Base-by-base conservation (phyloP, 176 grass and related monocot species). In the Aegilops longissima region DNA sequence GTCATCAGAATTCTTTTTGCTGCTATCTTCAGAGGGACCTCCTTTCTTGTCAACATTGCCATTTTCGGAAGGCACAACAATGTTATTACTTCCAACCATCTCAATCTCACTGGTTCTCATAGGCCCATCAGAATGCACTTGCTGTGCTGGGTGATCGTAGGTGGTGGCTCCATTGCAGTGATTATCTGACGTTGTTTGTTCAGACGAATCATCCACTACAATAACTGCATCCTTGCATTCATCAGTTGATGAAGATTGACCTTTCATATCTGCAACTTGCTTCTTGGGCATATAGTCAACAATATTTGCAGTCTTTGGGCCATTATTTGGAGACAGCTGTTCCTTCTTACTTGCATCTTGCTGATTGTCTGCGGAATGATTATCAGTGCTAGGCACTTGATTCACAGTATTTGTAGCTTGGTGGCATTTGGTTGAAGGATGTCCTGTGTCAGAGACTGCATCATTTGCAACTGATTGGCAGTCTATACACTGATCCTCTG, bases 401-500 rank as follows among this genome's bases (percentile, higher is more conserved):
- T 44, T 44, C 5, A 78, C 11, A 9, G 14, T 76, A 51, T 76
- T 76, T 83, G 81, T 30, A 83, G 51, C 67, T 39, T 59, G 67
- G 13, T 38, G 67, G 8, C 12, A 72, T 58, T 17, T 54, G 81
- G 61, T 61, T 12, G 14, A 16, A 12, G 33, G 30, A 25, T 73
- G 9, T 12, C 68, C 81, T 38, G n/a, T 30, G n/a, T 4, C 67
- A 24, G 54, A 40, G 49, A 83, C 36, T 18, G 51, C n/a, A 6
- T 73, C 35, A 23, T 40, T 36, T 70, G 30, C 61, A 76, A 36
- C 30, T 23, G 44, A 54, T 36, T 9, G 27, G 62, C 8, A 8
- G 42, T 38, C 30, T 86, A 36, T 40, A 86, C 66, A 29, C 44
- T 78, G 84, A 90, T 31, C 73, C 67, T 74, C 39, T 36, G 20